A percentile compares a stretch with the other conserved stretches of the same genome.
These are phyloP conservation scores for Tulasnella sp. DNA, from an alignment of 768 basidiomycete genomes.

Conservation along the genomic window DNA sequence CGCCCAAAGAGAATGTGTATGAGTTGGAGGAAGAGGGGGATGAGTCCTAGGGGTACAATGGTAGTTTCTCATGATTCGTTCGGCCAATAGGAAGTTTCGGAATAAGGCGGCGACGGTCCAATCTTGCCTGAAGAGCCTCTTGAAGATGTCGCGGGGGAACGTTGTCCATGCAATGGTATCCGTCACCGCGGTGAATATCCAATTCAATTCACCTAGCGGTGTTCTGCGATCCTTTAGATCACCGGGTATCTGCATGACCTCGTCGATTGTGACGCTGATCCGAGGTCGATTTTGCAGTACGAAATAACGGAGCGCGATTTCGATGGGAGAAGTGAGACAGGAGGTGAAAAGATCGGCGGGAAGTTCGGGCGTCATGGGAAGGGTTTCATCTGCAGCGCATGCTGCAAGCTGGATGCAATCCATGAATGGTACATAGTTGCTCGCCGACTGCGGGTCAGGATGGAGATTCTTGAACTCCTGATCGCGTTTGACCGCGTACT, in stretches of 20 bases:
- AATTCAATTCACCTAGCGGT: slow-evolving; percentile 95
- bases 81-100: slow-evolving; percentile 92
- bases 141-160: slow-evolving; percentile 86
- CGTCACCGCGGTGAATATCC: slow-evolving; percentile 98
- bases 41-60: slow-evolving; percentile 92
- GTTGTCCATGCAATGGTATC: slow-evolving; percentile 99
- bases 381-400: slow-evolving; percentile 77
- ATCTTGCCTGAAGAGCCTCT: slow-evolving; percentile 86
- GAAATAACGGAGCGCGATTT: slow-evolving; percentile 82
- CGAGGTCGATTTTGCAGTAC: slow-evolving; percentile 85
- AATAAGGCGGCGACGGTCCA: slow-evolving; percentile 92
- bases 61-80: slow-evolving; percentile 95
- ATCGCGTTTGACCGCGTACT: slow-evolving; percentile 61
- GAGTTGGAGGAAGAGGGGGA: slow-evolving; percentile 86
- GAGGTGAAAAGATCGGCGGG: slow-evolving; percentile 97
- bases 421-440: slow-evolving; percentile 43
- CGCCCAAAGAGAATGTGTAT: slow-evolving; percentile 91
- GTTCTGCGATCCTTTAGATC: slow-evolving; percentile 94
- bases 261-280: slow-evolving; percentile 68
- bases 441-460: slow-evolving; percentile 39
- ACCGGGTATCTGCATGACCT: slow-evolving; percentile 90
- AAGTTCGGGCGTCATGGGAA: slow-evolving; percentile 91
- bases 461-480: slow-evolving; percentile 38
- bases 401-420: slow-evolving; percentile 92
- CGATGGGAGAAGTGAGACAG: slow-evolving; percentile 94